Conservation (phyloP, 768 basidiomycete species). For the Boletales sp. region DNA sequence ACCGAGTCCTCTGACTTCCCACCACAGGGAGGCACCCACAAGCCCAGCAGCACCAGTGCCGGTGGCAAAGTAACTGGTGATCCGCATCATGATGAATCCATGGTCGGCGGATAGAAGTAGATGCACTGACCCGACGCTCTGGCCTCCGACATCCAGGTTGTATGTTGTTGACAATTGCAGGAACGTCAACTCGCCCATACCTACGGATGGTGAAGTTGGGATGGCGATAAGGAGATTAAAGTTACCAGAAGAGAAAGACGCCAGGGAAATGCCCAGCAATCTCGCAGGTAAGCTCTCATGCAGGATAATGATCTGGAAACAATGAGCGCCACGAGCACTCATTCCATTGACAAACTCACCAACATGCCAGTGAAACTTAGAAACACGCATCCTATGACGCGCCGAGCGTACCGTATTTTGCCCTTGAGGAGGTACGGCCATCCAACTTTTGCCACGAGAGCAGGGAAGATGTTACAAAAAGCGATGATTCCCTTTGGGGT, state of each 20-base stretch:
- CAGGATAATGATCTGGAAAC: conserved; percentile 65
- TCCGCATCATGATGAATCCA: neutral
- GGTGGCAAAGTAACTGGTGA: conserved; percentile 79
- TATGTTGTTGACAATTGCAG: conserved; percentile 88
- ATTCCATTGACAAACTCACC: conserved; percentile 42
- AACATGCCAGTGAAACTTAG: conserved; percentile 84
- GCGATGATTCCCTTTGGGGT: conserved; percentile 94
- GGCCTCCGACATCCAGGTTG: conserved; percentile 68
- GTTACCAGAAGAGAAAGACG: conserved; percentile 82
- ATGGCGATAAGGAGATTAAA: neutral
- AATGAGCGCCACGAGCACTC: neutral
- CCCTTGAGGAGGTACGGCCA: conserved; percentile 94
- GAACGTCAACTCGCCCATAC: conserved; percentile 92
- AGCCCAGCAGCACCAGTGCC: conserved; percentile 95
- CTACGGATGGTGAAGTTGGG: conserved; percentile 34
- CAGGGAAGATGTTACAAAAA: conserved; percentile 92
- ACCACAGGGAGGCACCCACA: conserved; percentile 91
- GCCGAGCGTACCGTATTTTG: conserved; percentile 71
- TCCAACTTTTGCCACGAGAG: conserved; percentile 79
- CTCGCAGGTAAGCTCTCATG: conserved; percentile 65
- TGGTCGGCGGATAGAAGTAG: neutral
- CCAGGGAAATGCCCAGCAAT: conserved; percentile 75
- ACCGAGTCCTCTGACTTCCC: conserved; percentile 83
- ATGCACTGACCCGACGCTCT: conserved; percentile 68
- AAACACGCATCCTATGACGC: conserved; percentile 70